Percentiles rank a stretch among this genome's conserved stretches.
These are phyloP conservation scores for Quercus agrifolia DNA, from an alignment of 306 rosid genomes.

Conservation along the genomic window DNA sequence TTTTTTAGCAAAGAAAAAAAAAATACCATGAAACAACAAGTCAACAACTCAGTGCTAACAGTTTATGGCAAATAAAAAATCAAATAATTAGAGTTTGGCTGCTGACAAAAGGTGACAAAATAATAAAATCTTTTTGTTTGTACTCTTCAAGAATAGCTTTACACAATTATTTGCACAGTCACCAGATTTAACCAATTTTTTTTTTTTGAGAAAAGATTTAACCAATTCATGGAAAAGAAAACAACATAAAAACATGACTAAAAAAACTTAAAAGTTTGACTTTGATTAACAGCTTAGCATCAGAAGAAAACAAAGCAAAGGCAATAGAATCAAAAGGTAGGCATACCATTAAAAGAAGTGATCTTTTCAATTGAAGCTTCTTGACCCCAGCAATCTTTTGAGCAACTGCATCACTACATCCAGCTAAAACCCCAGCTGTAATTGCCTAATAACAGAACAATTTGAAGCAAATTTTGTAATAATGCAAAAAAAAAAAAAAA, in stretches of 20 bases:
- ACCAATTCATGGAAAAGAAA: slow-evolving; percentile 1
- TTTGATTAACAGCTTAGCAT: neutral
- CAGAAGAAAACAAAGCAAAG: neutral
- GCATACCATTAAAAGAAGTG: slow-evolving; percentile 70
- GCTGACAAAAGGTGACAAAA: neutral
- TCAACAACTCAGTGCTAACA: neutral
- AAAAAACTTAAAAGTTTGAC: neutral
- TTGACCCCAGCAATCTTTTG: slow-evolving; percentile 88
- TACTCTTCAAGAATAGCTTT: neutral
- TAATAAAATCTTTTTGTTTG: neutral
- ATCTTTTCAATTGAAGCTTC: slow-evolving; percentile 79
- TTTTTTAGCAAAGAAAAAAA: slow-evolving; percentile 4
- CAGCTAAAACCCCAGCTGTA: slow-evolving; percentile 80
- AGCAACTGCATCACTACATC: slow-evolving; percentile 74
- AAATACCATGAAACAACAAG: neutral
- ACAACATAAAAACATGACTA: neutral
- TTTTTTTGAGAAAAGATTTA: too few species aligned
- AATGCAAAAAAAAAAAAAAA: too few species aligned
- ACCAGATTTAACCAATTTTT: neutral
- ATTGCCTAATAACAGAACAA: slow-evolving; percentile 58
- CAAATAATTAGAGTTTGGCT: neutral
- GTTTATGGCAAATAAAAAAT: neutral
- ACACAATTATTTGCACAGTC: neutral
- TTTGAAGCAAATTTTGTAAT: neutral
- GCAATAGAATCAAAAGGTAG: neutral